Evolutionary conservation across 2,329 filamentous ascomycete species (phyloP).

Genomic region (Penicillium rolfsii): DNA sequence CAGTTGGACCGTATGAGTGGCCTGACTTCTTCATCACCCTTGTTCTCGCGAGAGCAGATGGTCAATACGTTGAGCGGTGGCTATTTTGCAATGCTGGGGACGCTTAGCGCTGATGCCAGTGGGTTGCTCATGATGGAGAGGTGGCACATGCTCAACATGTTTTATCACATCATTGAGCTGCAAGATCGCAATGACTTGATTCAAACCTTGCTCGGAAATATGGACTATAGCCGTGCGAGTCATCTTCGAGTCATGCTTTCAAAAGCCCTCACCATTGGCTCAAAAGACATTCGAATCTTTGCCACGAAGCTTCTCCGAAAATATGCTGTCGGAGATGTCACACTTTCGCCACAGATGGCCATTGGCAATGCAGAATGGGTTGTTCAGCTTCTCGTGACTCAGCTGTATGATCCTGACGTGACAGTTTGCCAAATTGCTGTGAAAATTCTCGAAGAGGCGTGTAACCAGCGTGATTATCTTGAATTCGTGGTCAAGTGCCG

Average conservation of each 20-base stretch:
- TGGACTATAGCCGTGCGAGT: constrained; percentile 87
- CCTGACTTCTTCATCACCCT: constrained; percentile 71
- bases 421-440: constrained; percentile 96
- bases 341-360: constrained; percentile 38
- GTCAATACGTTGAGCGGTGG: constrained; percentile 86
- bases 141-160: constrained; percentile 99
- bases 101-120: constrained; percentile 77
- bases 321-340: constrained; percentile 69
- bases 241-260: constrained; percentile 91
- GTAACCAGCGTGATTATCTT: constrained; percentile 85
- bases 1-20: constrained; percentile 85
- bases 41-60: constrained; percentile 85
- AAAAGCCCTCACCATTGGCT: constrained; percentile 88
- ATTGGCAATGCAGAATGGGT: constrained; percentile 86
- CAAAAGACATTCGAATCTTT: constrained; percentile 87
- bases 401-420: constrained; percentile 95
- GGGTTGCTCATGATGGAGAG: constrained; percentile 88
- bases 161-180: constrained; percentile 95
- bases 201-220: constrained; percentile 81
- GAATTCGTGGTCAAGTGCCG: constrained; percentile 97
- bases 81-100: constrained; percentile 91
- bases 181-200: constrained; percentile 90
- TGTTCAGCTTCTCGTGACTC: constrained; percentile 93
- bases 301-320: constrained; percentile 84
- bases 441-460: constrained; percentile 96